phyloP scores from a whole-genome alignment of 148 eudicot species.

The Simmondsia chinensis region DNA sequence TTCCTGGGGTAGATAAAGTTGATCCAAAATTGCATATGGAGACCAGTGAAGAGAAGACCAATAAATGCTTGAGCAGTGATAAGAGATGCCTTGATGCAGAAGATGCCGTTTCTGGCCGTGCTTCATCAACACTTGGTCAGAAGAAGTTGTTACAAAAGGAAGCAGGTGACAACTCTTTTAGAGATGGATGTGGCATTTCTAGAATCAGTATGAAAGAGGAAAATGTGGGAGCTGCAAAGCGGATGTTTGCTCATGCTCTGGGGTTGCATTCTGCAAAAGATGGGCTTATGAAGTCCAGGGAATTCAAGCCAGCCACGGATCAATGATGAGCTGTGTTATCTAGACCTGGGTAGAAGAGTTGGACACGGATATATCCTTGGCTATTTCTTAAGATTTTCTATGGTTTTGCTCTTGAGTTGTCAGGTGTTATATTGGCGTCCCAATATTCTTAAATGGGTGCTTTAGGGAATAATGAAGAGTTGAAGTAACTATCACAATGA shows the following conservation, averaged over 20 bases:
- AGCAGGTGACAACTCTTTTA: slow-evolving; percentile 10
- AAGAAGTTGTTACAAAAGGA: slow-evolving; percentile 8
- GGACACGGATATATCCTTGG: too few relatives aligned
- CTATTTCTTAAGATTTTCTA: too few relatives aligned
- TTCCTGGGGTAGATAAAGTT: slow-evolving; percentile 14
- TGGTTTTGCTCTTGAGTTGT: too few relatives aligned
- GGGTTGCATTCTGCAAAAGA: slow-evolving; percentile 40
- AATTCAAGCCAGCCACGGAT: slow-evolving; percentile 11
- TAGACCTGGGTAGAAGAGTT: too few relatives aligned
- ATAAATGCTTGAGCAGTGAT: not conserved
- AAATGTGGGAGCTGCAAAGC: slow-evolving; percentile 86
- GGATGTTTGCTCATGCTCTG: slow-evolving; percentile 86
- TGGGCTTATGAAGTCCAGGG: slow-evolving; percentile 14
- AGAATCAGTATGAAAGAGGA: slow-evolving; percentile 40
- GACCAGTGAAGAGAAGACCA: slow-evolving; percentile 4
- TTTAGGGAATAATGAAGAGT: too few relatives aligned
- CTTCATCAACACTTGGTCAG: slow-evolving; percentile 3
- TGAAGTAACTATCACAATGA: too few relatives aligned
- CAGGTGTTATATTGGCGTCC: too few relatives aligned
- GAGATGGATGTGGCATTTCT: slow-evolving; percentile 14
- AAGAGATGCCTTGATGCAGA: slow-evolving; percentile 5
- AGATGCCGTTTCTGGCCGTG: slow-evolving; percentile 1
- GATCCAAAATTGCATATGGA: slow-evolving; percentile 12
- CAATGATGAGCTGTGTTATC: not conserved
- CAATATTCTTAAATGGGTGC: too few relatives aligned